Conservation (phyloP, 2,329 filamentous ascomycete genomes). For the Nothopassalora personata region DNA sequence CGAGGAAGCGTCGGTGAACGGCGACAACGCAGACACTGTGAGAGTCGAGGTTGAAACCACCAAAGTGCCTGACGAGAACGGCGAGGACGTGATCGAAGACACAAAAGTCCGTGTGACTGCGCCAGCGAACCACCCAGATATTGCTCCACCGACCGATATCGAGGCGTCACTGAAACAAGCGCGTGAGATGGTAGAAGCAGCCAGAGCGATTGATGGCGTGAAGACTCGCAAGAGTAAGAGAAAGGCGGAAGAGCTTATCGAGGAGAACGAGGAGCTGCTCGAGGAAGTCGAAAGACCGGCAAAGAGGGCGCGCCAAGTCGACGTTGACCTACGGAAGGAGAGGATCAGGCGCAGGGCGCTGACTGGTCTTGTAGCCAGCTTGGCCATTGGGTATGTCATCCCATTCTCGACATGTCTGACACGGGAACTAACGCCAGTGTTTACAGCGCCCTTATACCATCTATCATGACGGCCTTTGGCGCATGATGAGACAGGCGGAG, state of each 20-base stretch:
- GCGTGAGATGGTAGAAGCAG: conserved; percentile 78
- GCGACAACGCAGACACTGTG: conserved; percentile 45
- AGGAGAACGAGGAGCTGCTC: conserved; percentile 46
- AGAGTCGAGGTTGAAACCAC: conserved; percentile 66
- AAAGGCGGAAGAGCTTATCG: conserved; percentile 65
- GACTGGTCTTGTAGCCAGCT: conserved; percentile 76
- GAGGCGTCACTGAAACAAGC: conserved; percentile 80
- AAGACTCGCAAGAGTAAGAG: conserved; percentile 55
- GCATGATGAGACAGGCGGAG: background rate
- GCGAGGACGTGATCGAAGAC: conserved; percentile 65
- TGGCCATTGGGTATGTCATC: conserved; percentile 78
- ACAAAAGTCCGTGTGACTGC: conserved; percentile 73
- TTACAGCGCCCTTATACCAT: conserved; percentile 27
- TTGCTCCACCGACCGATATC: conserved; percentile 66
- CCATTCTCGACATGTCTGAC: too few species aligned
- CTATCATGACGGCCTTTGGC: conserved; percentile 14
- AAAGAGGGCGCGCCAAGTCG: conserved; percentile 73
- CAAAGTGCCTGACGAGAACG: conserved; percentile 45
- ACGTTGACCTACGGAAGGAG: conserved; percentile 77
- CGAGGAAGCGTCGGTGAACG: conserved; percentile 16
- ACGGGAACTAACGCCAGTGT: background rate
- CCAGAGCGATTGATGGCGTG: conserved; percentile 47
- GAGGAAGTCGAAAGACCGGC: conserved; percentile 39
- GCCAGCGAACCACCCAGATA: conserved; percentile 59
- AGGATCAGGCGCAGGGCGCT: conserved; percentile 80